Percentiles rank a stretch among this genome's conserved stretches.
Evolutionary conservation across 2,329 filamentous ascomycete species (phyloP).

Genomic region (Lasiodiplodia citricola): DNA sequence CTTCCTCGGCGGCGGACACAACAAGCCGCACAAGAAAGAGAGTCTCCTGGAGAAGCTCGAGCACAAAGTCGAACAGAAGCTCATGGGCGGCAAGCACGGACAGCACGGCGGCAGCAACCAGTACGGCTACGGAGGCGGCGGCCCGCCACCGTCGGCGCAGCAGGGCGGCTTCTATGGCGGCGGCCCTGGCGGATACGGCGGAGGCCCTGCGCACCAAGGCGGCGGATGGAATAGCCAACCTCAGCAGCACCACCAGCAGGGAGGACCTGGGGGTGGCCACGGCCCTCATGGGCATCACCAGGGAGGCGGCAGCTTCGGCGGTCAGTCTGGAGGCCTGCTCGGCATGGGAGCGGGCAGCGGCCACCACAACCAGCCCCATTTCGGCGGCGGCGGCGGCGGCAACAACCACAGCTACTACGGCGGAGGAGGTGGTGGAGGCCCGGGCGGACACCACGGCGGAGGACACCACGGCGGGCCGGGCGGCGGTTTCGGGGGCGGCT

Average conservation of each 20-base stretch:
- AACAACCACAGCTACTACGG: background rate
- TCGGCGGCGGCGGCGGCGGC: background rate
- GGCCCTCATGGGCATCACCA: conserved; percentile 15
- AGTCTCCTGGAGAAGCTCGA: conserved; percentile 22
- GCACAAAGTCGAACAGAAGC: conserved; percentile 21
- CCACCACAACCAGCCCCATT: background rate
- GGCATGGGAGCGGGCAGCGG: background rate
- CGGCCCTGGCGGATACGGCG: background rate
- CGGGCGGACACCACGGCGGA: background rate
- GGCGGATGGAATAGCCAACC: background rate
- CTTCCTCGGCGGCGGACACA: conserved; percentile 3
- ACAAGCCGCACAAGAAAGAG: conserved; percentile 18
- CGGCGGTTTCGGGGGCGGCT: background rate
- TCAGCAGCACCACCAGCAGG: background rate
- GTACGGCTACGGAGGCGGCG: background rate
- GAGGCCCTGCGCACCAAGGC: conserved; percentile 1
- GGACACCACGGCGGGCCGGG: background rate
- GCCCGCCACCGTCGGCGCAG: background rate
- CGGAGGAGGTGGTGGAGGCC: background rate
- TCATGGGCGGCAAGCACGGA: conserved; percentile 14
- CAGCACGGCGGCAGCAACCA: background rate
- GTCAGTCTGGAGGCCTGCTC: background rate
- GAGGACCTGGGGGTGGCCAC: background rate
- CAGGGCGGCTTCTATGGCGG: conserved; percentile 18
- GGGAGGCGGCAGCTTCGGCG: conserved; percentile 8